phyloP scores from a whole-genome alignment of 179 eudicot species.

The Pouteria campechiana region DNA sequence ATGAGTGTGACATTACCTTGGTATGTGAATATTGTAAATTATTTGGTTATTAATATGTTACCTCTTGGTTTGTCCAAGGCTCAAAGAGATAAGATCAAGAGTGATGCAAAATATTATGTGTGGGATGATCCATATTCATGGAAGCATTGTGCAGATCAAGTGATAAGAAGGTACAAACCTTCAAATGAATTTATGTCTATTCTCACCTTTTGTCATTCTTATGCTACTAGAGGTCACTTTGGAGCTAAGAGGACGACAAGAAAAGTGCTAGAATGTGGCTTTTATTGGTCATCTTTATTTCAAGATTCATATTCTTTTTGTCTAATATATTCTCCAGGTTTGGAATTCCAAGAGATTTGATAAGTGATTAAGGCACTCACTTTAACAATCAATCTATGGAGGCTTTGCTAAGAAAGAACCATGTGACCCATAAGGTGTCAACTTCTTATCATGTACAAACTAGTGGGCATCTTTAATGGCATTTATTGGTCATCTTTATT shows the following conservation, averaged over 20 bases:
- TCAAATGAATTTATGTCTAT: background rate
- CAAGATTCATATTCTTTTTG: background rate
- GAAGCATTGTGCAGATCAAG: background rate
- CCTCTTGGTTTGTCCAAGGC: background rate
- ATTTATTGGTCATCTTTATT: no score
- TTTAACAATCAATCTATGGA: no score
- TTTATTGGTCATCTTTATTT: background rate
- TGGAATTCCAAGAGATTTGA: background rate
- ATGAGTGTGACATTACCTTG: background rate
- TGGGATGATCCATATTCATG: background rate
- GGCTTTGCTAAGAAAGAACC: background rate
- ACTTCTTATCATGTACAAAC: no score
- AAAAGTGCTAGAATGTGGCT: no score
- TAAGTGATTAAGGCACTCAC: background rate
- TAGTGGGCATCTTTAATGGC: no score
- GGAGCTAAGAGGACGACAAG: no score
- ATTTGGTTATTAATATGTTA: background rate
- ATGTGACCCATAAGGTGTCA: background rate
- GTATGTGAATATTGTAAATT: background rate
- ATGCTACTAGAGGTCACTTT: background rate
- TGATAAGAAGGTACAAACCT: background rate
- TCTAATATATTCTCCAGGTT: background rate
- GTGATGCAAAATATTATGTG: background rate
- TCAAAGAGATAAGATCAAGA: background rate
- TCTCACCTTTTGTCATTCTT: background rate